Conservation (phyloP, 345 rosid genomes). For the Lepidium aucheri region DNA sequence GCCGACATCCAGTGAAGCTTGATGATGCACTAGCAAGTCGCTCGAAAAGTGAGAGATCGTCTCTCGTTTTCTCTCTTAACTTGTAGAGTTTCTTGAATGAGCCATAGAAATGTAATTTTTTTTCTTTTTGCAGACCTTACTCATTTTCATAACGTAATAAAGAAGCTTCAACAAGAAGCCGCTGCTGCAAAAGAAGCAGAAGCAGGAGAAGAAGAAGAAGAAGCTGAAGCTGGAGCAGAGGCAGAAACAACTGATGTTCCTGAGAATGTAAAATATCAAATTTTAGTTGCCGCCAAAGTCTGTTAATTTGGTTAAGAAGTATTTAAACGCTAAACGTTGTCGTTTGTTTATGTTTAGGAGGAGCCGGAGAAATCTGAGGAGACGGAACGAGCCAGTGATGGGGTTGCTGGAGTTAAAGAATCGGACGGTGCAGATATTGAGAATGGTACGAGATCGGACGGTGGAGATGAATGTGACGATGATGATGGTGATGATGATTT, state of each 20-base stretch:
- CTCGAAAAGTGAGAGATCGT: constrained; percentile 29
- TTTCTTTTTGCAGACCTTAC: constrained; percentile 20
- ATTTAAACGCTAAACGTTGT: neutral
- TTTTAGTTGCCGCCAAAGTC: too few species aligned
- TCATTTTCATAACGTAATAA: constrained; percentile 44
- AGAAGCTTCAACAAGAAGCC: constrained; percentile 37
- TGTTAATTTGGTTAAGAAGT: neutral
- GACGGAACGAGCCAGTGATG: constrained; percentile 9
- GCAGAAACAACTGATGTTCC: neutral
- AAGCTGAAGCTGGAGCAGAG: neutral
- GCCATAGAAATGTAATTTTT: neutral
- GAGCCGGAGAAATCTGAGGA: neutral
- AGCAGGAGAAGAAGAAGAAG: constrained; percentile 1
- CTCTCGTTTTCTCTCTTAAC: neutral
- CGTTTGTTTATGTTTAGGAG: neutral
- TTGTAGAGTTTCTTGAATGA: neutral
- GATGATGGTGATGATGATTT: neutral
- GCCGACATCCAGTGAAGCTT: constrained; percentile 41
- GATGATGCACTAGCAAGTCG: constrained; percentile 41
- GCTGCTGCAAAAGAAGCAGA: constrained; percentile 22
- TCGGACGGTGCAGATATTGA: neutral
- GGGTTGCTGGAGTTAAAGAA: too few species aligned
- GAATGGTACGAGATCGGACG: neutral
- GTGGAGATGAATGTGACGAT: neutral
- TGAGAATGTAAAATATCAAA: neutral